phyloP scores from a whole-genome alignment of 2,329 filamentous ascomycete genomes.

The Aspergillus proliferans region DNA sequence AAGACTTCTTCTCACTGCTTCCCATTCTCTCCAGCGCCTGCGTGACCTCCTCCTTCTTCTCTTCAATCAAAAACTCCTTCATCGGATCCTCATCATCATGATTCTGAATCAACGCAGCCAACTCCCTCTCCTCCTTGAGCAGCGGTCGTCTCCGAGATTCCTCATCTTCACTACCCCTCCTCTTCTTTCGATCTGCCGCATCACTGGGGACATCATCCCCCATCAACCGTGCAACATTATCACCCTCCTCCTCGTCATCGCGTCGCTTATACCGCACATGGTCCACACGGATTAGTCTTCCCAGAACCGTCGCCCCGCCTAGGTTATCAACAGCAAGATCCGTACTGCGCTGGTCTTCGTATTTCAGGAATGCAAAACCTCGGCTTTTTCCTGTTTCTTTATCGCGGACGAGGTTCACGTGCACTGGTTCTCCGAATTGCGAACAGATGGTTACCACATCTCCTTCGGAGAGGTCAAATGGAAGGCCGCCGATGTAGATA shows the following conservation, averaged over 20 bases:
- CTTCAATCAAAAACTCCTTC: slow-evolving; percentile 82
- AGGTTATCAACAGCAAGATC: slow-evolving; percentile 96
- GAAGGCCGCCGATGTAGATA: slow-evolving; percentile 89
- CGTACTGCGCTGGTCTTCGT: slow-evolving; percentile 94
- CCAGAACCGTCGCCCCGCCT: slow-evolving; percentile 75
- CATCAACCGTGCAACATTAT: slow-evolving; percentile 45
- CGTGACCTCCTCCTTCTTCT: slow-evolving; percentile 84
- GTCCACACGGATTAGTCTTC: slow-evolving; percentile 77
- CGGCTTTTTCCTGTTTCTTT: slow-evolving; percentile 93
- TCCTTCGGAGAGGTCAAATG: slow-evolving; percentile 88
- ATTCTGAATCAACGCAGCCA: slow-evolving; percentile 66
- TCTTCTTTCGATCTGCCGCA: slow-evolving; percentile 28
- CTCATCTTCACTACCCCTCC: slow-evolving; percentile 29
- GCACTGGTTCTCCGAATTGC: slow-evolving; percentile 91
- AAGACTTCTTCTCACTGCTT: slow-evolving; percentile 44
- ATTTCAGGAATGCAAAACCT: slow-evolving; percentile 95
- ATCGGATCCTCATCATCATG: slow-evolving; percentile 97
- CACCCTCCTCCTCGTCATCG: slow-evolving; percentile 58
- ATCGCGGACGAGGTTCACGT: slow-evolving; percentile 86
- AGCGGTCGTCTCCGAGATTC: slow-evolving; percentile 50
- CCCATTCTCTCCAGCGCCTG: slow-evolving; percentile 57
- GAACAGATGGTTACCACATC: slow-evolving; percentile 96
- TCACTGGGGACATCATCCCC: slow-evolving; percentile 41
- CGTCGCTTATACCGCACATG: slow-evolving; percentile 86
- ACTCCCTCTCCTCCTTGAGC: slow-evolving; percentile 74